Evolutionary conservation across 768 basidiomycete species (phyloP).

Genomic region (Coprinellus micaceus): DNA sequence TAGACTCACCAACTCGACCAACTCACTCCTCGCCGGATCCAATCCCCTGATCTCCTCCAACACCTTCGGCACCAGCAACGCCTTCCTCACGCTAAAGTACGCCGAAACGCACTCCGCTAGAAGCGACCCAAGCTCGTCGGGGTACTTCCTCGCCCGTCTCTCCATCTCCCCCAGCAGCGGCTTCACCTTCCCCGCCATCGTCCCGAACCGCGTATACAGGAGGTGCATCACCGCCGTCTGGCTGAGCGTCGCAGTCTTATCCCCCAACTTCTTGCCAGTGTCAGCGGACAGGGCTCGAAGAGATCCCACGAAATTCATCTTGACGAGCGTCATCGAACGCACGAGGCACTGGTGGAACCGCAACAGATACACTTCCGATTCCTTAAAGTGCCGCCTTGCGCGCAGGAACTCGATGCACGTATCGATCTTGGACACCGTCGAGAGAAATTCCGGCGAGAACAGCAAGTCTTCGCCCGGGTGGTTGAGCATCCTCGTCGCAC

Average conservation of each 20-base stretch:
- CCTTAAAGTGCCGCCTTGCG: slow-evolving; percentile 85
- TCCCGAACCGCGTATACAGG: slow-evolving; percentile 84
- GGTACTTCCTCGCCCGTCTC: slow-evolving; percentile 66
- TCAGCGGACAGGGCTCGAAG: slow-evolving; percentile 77
- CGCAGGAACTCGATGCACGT: slow-evolving; percentile 90
- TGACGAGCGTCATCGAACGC: slow-evolving; percentile 95
- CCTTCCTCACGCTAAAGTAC: slow-evolving; percentile 73
- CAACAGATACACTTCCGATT: slow-evolving; percentile 91
- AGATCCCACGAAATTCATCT: slow-evolving; percentile 91
- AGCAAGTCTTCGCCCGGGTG: slow-evolving; percentile 91
- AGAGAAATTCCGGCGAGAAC: slow-evolving; percentile 84
- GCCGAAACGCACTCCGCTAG: slow-evolving; percentile 84
- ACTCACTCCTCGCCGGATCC: slow-evolving; percentile 72
- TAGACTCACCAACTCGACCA: slow-evolving; percentile 75
- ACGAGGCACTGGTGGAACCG: slow-evolving; percentile 99
- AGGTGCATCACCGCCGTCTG: slow-evolving; percentile 78
- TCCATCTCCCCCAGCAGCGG: slow-evolving; percentile 86
- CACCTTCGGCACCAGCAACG: slow-evolving; percentile 68
- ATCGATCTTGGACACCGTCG: slow-evolving; percentile 95
- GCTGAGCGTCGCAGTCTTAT: slow-evolving; percentile 65
- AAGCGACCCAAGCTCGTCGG: slow-evolving; percentile 79
- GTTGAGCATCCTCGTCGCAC: slow-evolving; percentile 90
- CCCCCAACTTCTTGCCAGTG: slow-evolving; percentile 66
- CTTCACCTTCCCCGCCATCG: slow-evolving; percentile 64
- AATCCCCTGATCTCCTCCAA: slow-evolving; percentile 79